Conservation (phyloP, 148 eudicot genomes). For the Rhododendron henanense region DNA sequence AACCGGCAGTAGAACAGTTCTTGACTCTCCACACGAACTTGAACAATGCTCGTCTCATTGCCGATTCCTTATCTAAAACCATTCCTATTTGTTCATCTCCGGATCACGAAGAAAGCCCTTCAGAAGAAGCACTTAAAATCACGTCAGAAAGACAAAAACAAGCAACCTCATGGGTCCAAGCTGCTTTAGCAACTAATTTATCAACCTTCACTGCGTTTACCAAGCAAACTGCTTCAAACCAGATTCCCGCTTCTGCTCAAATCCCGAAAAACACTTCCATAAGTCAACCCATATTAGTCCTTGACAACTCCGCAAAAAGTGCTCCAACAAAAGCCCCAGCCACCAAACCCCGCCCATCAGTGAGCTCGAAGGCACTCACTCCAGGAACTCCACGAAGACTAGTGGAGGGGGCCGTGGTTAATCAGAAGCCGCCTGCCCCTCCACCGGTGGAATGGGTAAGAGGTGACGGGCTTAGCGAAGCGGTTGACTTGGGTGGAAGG, state of each 20-base stretch:
- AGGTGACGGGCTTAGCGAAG: constrained; percentile 71
- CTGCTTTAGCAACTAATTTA: constrained; percentile 70
- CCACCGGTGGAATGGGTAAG: constrained; percentile 62
- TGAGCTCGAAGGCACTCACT: constrained; percentile 34
- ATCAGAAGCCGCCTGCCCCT: constrained; percentile 37
- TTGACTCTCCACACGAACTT: constrained; percentile 59
- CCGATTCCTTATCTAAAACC: constrained; percentile 53
- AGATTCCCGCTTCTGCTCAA: constrained; percentile 29
- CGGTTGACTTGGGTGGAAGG: constrained; percentile 64
- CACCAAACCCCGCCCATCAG: constrained; percentile 49
- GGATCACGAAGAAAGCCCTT: constrained; percentile 50
- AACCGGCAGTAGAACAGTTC: constrained; percentile 80
- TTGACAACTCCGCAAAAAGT: constrained; percentile 50
- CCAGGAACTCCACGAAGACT: constrained; percentile 40
- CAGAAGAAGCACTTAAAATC: constrained; percentile 61
- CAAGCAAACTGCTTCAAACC: constrained; percentile 35
- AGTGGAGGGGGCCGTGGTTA: constrained; percentile 28
- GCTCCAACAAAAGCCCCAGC: constrained; percentile 42
- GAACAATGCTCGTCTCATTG: constrained; percentile 45
- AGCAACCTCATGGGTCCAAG: constrained; percentile 82
- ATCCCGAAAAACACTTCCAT: constrained; percentile 24
- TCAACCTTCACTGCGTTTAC: constrained; percentile 56
- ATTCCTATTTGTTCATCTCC: constrained; percentile 41
- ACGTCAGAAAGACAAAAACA: constrained; percentile 61
- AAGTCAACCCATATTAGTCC: constrained; percentile 52